These are phyloP conservation scores for Hemileia vastatrix DNA, from an alignment of 1,284 basidiomycete species.

Conservation along the genomic window DNA sequence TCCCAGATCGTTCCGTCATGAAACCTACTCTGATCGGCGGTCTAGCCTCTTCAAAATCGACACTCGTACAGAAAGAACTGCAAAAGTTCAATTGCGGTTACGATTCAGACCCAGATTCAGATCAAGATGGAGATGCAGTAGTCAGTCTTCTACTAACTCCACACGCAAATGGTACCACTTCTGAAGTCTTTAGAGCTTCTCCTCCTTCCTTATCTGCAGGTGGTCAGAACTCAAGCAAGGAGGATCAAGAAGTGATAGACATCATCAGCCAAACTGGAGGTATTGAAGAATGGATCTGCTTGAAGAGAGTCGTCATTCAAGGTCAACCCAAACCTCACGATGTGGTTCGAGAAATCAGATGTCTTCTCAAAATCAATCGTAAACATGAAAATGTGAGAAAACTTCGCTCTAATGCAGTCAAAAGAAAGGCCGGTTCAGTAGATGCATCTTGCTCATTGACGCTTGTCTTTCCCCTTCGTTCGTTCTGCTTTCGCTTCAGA, in stretches of 20 bases:
- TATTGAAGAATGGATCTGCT: constrained; percentile 25
- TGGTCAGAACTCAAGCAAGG: background rate
- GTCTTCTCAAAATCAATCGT: background rate
- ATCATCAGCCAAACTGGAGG: constrained; percentile 1
- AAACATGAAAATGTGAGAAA: background rate
- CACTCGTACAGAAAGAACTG: background rate
- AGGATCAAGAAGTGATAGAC: background rate
- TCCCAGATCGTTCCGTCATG: background rate
- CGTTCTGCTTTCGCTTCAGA: no score
- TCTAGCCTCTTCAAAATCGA: background rate
- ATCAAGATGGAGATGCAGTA: background rate
- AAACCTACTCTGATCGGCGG: background rate
- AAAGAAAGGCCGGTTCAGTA: background rate
- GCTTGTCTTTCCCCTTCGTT: no score
- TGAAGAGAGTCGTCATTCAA: constrained; percentile 33
- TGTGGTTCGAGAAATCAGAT: background rate
- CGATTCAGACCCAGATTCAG: background rate
- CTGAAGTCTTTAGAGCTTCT: background rate
- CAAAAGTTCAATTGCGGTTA: background rate
- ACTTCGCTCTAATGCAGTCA: background rate
- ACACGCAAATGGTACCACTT: background rate
- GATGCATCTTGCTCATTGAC: no score
- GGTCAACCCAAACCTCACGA: constrained; percentile 24
- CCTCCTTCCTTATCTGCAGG: background rate
- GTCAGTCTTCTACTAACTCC: background rate